These are phyloP conservation scores for Mucor piriformis DNA, from an alignment of 371 early-diverging fungal genomes.

Conservation along the genomic window DNA sequence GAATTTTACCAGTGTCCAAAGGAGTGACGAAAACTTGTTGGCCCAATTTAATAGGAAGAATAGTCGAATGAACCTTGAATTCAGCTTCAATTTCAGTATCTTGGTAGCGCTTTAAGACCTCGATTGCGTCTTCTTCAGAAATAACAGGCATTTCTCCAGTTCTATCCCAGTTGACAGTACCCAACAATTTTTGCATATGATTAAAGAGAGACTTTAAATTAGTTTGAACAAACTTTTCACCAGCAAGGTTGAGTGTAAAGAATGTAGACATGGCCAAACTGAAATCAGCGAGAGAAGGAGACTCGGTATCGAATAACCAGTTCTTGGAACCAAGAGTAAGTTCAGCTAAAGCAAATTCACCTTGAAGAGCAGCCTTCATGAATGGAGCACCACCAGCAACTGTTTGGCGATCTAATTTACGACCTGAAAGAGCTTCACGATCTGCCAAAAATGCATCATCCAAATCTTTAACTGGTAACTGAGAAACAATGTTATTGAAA, in stretches of 20 bases:
- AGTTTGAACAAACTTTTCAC: slow-evolving; percentile 14
- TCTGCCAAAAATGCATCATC: slow-evolving; percentile 20
- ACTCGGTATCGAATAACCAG: slow-evolving; percentile 24
- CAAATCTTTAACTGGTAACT: slow-evolving; percentile 11
- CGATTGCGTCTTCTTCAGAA: slow-evolving; percentile 17
- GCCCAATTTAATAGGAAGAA: slow-evolving; percentile 35
- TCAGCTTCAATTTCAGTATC: neutral
- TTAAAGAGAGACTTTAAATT: slow-evolving; percentile 11
- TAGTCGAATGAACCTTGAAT: slow-evolving; percentile 11
- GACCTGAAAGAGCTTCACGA: slow-evolving; percentile 15
- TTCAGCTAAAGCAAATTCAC: slow-evolving; percentile 17
- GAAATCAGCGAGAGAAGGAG: slow-evolving; percentile 9
- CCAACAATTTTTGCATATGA: slow-evolving; percentile 38
- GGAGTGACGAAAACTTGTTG: slow-evolving; percentile 50
- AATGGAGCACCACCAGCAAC: slow-evolving; percentile 17
- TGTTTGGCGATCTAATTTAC: slow-evolving; percentile 3
- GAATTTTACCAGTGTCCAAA: slow-evolving; percentile 53
- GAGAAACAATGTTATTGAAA: slow-evolving; percentile 15
- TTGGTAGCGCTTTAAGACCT: slow-evolving; percentile 11
- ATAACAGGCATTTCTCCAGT: slow-evolving; percentile 6
- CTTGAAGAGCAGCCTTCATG: slow-evolving; percentile 6
- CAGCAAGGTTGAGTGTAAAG: slow-evolving; percentile 2
- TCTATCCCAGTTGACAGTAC: slow-evolving; percentile 17
- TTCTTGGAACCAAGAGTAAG: slow-evolving; percentile 2
- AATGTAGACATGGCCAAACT: slow-evolving; percentile 17